A percentile compares a stretch with the other conserved stretches of the same genome.
Conservation (phyloP, 2,329 filamentous ascomycete genomes). For the Pseudocercospora eumusae region DNA sequence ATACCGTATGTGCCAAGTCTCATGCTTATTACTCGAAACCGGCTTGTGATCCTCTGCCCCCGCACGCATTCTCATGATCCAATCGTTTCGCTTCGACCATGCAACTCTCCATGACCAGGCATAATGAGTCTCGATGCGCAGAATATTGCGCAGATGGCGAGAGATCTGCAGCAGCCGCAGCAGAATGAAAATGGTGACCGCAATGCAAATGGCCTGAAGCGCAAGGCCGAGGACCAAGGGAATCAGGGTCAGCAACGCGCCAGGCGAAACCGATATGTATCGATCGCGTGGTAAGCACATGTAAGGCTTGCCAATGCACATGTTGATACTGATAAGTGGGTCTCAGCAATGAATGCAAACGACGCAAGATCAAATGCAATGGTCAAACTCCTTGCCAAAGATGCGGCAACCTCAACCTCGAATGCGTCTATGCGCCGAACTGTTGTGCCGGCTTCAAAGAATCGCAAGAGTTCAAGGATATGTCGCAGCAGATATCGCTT, state of each 20-base stretch:
- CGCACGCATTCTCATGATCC: not conserved
- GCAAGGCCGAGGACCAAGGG: conserved; percentile 47
- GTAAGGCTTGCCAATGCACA: conserved; percentile 35
- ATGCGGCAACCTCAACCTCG: conserved; percentile 64
- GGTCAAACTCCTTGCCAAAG: conserved; percentile 65
- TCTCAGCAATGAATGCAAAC: conserved; percentile 64
- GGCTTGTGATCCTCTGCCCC: not conserved
- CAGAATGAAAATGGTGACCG: conserved; percentile 19
- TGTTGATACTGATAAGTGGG: not conserved
- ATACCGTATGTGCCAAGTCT: too few relatives aligned
- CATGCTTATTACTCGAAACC: not conserved
- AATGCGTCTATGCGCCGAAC: conserved; percentile 67
- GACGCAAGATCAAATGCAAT: conserved; percentile 69
- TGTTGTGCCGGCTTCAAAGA: conserved; percentile 85
- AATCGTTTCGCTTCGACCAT: conserved; percentile 10
- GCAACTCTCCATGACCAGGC: conserved; percentile 4
- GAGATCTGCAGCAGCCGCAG: conserved; percentile 22
- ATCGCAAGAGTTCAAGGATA: conserved; percentile 84
- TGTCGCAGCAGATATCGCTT: conserved; percentile 70
- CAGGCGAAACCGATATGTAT: conserved; percentile 68
- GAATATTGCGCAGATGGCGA: conserved; percentile 25
- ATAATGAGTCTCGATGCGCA: conserved; percentile 22
- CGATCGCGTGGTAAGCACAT: conserved; percentile 61
- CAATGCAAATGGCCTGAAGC: conserved; percentile 39
- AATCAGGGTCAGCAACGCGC: conserved; percentile 53